These are phyloP conservation scores for Euptelea pleiosperma DNA, from an alignment of 164 flowering plant species.

Conservation along the genomic window DNA sequence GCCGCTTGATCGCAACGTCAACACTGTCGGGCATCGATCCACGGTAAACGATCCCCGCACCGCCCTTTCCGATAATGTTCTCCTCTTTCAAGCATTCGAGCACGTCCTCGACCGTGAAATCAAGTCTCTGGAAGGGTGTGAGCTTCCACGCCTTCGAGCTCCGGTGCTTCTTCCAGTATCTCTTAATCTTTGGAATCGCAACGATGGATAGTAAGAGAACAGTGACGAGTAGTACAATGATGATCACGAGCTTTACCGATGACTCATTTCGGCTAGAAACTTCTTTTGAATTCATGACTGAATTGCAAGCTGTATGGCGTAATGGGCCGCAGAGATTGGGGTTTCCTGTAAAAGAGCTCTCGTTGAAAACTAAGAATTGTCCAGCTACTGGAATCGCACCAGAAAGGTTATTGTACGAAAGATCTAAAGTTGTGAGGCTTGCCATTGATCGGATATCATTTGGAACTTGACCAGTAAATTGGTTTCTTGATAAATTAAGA, in stretches of 20 bases:
- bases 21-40: slow-evolving; percentile 70
- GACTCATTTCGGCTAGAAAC: background rate
- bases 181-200: slow-evolving; percentile 19
- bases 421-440: slow-evolving; percentile 63
- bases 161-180: slow-evolving; percentile 19
- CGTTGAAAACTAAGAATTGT: slow-evolving; percentile 58
- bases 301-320: slow-evolving; percentile 23
- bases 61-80: slow-evolving; percentile 90
- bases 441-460: slow-evolving; percentile 47
- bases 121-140: slow-evolving; percentile 69
- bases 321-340: slow-evolving; percentile 57
- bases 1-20: slow-evolving; percentile 75
- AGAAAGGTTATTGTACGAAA: slow-evolving; percentile 60
- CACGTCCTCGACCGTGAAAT: slow-evolving; percentile 74
- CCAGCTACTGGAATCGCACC: slow-evolving; percentile 66
- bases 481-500: slow-evolving; percentile 62
- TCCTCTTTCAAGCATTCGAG: slow-evolving; percentile 79
- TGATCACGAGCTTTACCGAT: slow-evolving; percentile 26
- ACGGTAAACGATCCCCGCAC: slow-evolving; percentile 88
- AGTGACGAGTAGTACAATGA: slow-evolving; percentile 17
- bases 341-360: slow-evolving; percentile 59
- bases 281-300: background rate
- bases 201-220: slow-evolving; percentile 14
- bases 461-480: slow-evolving; percentile 58
- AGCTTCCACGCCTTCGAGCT: slow-evolving; percentile 65